Base-by-base conservation (phyloP, 768 basidiomycete genomes). In the Collybia nuda region DNA sequence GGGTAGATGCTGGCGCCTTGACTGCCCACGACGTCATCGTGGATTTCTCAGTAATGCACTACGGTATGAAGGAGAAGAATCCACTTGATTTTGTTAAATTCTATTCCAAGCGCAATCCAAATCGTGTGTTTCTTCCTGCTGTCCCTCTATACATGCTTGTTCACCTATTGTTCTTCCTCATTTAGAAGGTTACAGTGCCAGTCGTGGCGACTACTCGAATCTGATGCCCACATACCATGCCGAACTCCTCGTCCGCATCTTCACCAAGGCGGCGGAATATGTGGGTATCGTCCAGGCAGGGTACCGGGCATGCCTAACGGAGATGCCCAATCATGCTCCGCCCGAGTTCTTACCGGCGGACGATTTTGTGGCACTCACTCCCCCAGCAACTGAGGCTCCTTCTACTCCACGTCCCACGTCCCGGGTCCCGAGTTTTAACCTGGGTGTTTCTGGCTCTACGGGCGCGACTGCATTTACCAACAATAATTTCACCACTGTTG, bases 61-160 rank as follows among this genome's bases (percentile, higher is more conserved):
- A 88, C 57, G 91, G 90, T 2, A 88, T 86, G 82, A 72, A 78
- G 55, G 79, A 81, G 39, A 64, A 71, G 53, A 89, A 88, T 57
- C 91, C 91, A 1, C 60, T 92, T 40, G 77, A 85, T 40, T 75
- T 67, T 14, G 80, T 90, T 47, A 81, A 76, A 61, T 93, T 92
- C 60, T 92, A 90, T 58, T 81, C 83, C 0, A 91, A 91, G 64
- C 68, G 73, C 12, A 72, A 77, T 15, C 80, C 80, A 0, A 65
- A 84, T 50, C 57, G 88, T 90, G 58, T 51, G 76, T 64, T 11
- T 46, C 11, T 40, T 36, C 24, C 29, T 22, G 21, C 28, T n/a
- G 7, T 22, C 14, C 23, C 5, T 19, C 18, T 2, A 29, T 7
- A 40, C 1, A 3, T 23, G 28, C 22, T 8, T 23, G 28, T 19